phyloP scores from a whole-genome alignment of 2,329 filamentous ascomycete genomes.

The Lecanosticta acicola region DNA sequence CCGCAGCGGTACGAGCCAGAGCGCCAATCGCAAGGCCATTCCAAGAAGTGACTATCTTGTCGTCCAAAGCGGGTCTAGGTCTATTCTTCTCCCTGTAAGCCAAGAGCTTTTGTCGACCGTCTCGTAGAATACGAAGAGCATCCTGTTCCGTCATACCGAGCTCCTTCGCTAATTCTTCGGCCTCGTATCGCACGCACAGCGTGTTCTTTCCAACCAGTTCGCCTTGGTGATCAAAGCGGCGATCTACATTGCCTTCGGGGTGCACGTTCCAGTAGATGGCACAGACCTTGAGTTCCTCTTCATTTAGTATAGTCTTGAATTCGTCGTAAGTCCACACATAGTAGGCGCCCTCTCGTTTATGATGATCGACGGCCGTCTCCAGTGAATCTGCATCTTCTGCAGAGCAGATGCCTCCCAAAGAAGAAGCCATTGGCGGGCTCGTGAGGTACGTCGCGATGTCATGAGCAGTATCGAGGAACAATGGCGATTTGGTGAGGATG shows the following conservation, averaged over 20 bases:
- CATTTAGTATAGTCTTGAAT: slow-evolving; percentile 68
- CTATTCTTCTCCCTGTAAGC: slow-evolving; percentile 69
- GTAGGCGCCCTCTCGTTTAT: slow-evolving; percentile 86
- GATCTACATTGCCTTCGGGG: slow-evolving; percentile 77
- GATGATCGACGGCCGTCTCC: slow-evolving; percentile 65
- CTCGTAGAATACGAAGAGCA: slow-evolving; percentile 60
- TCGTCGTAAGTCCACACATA: slow-evolving; percentile 92
- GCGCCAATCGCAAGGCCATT: slow-evolving; percentile 84
- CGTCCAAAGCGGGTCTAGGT: slow-evolving; percentile 71
- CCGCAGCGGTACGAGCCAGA: slow-evolving; percentile 67
- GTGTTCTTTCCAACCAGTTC: slow-evolving; percentile 95
- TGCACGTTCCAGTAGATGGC: slow-evolving; percentile 80
- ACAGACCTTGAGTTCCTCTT: slow-evolving; percentile 64
- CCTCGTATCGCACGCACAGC: slow-evolving; percentile 63
- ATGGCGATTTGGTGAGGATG: slow-evolving; percentile 59
- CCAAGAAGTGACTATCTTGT: slow-evolving; percentile 81
- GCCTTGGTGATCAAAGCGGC: slow-evolving; percentile 79
- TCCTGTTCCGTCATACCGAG: slow-evolving; percentile 67
- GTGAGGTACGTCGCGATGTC: slow-evolving; percentile 86
- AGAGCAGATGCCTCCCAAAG: slow-evolving; percentile 72
- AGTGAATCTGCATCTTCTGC: slow-evolving; percentile 87
- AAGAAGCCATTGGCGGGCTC: slow-evolving; percentile 59
- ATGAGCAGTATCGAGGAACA: slow-evolving; percentile 71
- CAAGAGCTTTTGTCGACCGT: slow-evolving; percentile 62
- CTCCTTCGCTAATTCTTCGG: slow-evolving; percentile 64